Percentiles rank a stretch among this genome's conserved stretches.
Conservation (phyloP, 2,329 filamentous ascomycete genomes). For the Pyrenophora tritici-repentis region DNA sequence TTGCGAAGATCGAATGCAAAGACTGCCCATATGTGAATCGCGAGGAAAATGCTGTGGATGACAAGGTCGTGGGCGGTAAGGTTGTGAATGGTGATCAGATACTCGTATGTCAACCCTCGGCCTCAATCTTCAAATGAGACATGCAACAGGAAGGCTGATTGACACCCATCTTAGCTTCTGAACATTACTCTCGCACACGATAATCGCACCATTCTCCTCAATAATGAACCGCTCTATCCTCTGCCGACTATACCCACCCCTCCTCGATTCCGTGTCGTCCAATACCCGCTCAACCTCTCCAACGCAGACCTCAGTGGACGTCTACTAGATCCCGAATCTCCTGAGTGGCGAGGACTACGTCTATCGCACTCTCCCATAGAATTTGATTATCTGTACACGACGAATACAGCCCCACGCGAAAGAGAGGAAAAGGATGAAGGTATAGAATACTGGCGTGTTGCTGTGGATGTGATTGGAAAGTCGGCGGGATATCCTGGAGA, state of each 20-base stretch:
- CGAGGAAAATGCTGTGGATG: slow-evolving; percentile 11
- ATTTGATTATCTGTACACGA: slow-evolving; percentile 34
- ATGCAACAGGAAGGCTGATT: neutral
- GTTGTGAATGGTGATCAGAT: slow-evolving; percentile 26
- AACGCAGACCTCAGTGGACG: slow-evolving; percentile 30
- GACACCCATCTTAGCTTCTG: slow-evolving; percentile 27
- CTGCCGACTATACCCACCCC: slow-evolving; percentile 33
- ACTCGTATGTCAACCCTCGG: slow-evolving; percentile 25
- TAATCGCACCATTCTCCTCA: slow-evolving; percentile 34
- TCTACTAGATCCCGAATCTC: slow-evolving; percentile 15
- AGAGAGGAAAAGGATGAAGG: slow-evolving; percentile 13
- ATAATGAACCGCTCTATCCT: slow-evolving; percentile 34
- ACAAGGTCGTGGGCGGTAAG: neutral
- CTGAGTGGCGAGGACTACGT: slow-evolving; percentile 18
- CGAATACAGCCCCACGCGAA: slow-evolving; percentile 16
- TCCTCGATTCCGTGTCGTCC: slow-evolving; percentile 22
- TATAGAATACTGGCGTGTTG: slow-evolving; percentile 35
- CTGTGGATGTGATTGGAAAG: slow-evolving; percentile 37
- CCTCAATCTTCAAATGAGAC: neutral
- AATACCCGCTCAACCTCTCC: slow-evolving; percentile 30
- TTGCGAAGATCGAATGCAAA: slow-evolving; percentile 39
- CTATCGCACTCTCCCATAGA: slow-evolving; percentile 7
- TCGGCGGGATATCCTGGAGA: slow-evolving; percentile 9
- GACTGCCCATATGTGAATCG: slow-evolving; percentile 29
- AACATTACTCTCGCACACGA: slow-evolving; percentile 40